Evolutionary conservation across 2,329 filamentous ascomycete species (phyloP), one percentile per base, ranked within the genome.

Genomic region (Lizonia empirigonia): DNA sequence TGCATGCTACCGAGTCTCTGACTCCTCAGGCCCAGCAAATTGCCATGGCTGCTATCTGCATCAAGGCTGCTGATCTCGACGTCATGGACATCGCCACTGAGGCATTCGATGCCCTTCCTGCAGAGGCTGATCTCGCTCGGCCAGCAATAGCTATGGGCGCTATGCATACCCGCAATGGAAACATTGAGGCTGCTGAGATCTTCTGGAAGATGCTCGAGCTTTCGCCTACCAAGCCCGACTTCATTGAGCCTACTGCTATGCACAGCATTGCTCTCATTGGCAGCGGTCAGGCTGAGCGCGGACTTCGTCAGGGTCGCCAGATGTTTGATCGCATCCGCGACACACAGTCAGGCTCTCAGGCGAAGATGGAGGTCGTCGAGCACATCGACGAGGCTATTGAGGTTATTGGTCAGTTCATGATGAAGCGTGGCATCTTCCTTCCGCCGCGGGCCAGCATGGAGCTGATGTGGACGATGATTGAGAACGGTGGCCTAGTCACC

Each of bases 231-330:
- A 80, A 84, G 65, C 77, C 81, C 42, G 81, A 85, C 26, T 87
- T 95, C 72, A 88, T 96, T 56, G 91, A 96, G 76, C 89, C 91
- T 19, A 88, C 91, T 10, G 85, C 90, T 50, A 96, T 97, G 91
- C 96, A 93, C 67, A 85, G 89, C 12, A 85, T 96, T 50, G 90
- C 91, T 38, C 80, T 97, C 72, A 88, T 97, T 68, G 89, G 90
- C 45, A 90, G 89, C 56, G 91, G 91, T 33, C 87, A 91, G 65
- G 83, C 92, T 39, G 85, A 87, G n/a, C 90, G 93, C 67, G 94
- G 88, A 40, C 76, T 97, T 51, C 78, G 81, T 10, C 85, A 94
- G 69, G 87, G 89, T 8, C 89, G 94, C 63, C 80, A 86, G 67
- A 95, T 96, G 90, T 96, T 97, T 73, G 80, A 87, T 68, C 86